phyloP scores from a whole-genome alignment of 139 green algal genomes.

The Ulvella scutata region DNA sequence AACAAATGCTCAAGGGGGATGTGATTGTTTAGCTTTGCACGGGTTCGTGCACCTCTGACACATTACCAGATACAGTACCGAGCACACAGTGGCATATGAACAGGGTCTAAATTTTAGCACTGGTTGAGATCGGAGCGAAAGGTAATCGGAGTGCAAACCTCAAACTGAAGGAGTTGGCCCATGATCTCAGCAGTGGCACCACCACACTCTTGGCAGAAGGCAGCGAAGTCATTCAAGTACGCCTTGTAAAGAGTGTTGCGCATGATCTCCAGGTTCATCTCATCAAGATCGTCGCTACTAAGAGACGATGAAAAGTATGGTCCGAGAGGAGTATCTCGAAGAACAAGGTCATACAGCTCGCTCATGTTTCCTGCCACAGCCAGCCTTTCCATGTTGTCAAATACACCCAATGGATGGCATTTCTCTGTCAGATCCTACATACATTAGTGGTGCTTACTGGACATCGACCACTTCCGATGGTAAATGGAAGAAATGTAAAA shows the following conservation, averaged over 20 bases:
- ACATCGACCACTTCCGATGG: background rate
- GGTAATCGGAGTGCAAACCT: conserved; percentile 34
- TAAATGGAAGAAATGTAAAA: background rate
- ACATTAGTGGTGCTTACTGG: background rate
- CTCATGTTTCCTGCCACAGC: conserved; percentile 91
- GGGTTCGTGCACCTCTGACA: no score
- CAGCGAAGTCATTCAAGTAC: conserved; percentile 94
- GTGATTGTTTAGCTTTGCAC: no score
- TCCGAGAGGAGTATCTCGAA: conserved; percentile 91
- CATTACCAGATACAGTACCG: no score
- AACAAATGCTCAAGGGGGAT: no score
- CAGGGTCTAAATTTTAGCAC: no score
- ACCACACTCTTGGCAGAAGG: conserved; percentile 62
- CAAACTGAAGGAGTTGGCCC: conserved; percentile 84
- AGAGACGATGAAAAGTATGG: conserved; percentile 87
- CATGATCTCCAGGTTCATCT: conserved; percentile 97
- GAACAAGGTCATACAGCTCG: conserved; percentile 90
- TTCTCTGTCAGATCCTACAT: conserved; percentile 94
- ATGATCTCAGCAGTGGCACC: conserved; percentile 82
- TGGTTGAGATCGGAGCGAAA: background rate
- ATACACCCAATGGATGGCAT: conserved; percentile 95
- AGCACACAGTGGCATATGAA: no score
- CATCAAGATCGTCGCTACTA: conserved; percentile 85
- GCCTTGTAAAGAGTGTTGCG: conserved; percentile 82
- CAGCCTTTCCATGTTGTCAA: conserved; percentile 89